phyloP scores from a whole-genome alignment of 2,329 filamentous ascomycete genomes.

The Aspergillus sp. region DNA sequence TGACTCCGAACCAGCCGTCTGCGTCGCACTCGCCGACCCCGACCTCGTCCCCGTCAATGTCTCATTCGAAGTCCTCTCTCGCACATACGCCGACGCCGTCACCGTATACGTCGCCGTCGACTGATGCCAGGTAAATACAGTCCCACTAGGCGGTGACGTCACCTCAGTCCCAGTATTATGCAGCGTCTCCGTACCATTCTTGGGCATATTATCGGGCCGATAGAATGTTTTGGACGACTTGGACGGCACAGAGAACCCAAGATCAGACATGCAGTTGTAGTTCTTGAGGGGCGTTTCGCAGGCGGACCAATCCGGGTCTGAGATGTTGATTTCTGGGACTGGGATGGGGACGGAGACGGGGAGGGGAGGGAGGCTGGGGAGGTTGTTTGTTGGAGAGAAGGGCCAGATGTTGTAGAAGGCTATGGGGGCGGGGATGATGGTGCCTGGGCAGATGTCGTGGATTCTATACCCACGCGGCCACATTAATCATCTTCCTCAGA shows the following conservation, averaged over 20 bases:
- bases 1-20: constrained; percentile 4
- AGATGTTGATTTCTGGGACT: constrained; percentile 12
- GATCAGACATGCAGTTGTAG: constrained; percentile 12
- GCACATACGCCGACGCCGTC: constrained; percentile 23
- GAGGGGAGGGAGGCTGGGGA: constrained; percentile 13
- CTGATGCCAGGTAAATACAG: constrained; percentile 32
- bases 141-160: constrained; percentile 29
- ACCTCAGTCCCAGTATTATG: constrained; percentile 25
- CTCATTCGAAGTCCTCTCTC: neutral
- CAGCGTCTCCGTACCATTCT: constrained; percentile 26
- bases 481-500: too few species aligned
- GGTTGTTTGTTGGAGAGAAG: constrained; percentile 13
- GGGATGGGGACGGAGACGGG: constrained; percentile 8
- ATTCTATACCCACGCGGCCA: constrained; percentile 16
- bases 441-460: constrained; percentile 29
- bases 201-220: constrained; percentile 13
- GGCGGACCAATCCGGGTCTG: constrained; percentile 14
- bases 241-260: constrained; percentile 10
- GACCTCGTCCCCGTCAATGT: constrained; percentile 9
- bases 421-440: constrained; percentile 2
- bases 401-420: constrained; percentile 6
- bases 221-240: constrained; percentile 16
- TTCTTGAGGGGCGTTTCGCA: constrained; percentile 13
- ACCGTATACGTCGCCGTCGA: constrained; percentile 29
- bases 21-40: constrained; percentile 2